Base-by-base conservation (phyloP, 306 rosid genomes). In the Vicia sativa region DNA sequence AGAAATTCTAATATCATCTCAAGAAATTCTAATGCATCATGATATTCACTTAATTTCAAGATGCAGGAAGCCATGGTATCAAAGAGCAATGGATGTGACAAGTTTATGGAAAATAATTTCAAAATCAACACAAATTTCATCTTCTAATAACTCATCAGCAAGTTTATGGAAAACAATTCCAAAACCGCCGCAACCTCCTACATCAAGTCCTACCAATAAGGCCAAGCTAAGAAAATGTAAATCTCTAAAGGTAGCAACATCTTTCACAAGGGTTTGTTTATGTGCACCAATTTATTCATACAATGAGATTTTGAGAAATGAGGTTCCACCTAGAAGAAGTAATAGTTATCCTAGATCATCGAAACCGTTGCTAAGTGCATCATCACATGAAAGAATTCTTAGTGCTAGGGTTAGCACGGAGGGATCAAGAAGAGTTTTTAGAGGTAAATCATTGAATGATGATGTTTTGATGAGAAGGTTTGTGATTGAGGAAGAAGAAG, bases 201-300 rank as follows among this genome's bases (percentile, higher is more conserved):
- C 74, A 2, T 68, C 59, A 3, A 78, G 45, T 69, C 11, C 66
- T 7, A 79, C 13, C 68, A 41, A 68, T 44, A 78, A 77, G 58
- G 70, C 78, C 48, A 86, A 81, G 78, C 87, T 90, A 62, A 86
- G 93, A 73, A 90, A 90, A 82, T 93, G 93, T 50, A 75, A 85
- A 3, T 93, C 98, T 54, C 80, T 93, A 6, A 93, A 88, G 80
- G 84, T 78, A 11, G 96, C 98, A 5, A 85, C 89, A 1, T 85
- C 96, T 4, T 80, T 93, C 25, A 93, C 95, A 23, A 83, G 98
- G 77, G 98, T 93, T 0, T 93, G 98, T 67, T 91, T 93, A 1
- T 93, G 98, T 78, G 98, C 91, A 25, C 96, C 98, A 1, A 88
- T 93, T 9, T 93, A 89, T 64, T 87, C 98, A 29, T 89, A 92